A percentile compares a stretch with the other conserved stretches of the same genome.
Evolutionary conservation across 257 asterid species (phyloP).

Genomic region (Solanum acaule): DNA sequence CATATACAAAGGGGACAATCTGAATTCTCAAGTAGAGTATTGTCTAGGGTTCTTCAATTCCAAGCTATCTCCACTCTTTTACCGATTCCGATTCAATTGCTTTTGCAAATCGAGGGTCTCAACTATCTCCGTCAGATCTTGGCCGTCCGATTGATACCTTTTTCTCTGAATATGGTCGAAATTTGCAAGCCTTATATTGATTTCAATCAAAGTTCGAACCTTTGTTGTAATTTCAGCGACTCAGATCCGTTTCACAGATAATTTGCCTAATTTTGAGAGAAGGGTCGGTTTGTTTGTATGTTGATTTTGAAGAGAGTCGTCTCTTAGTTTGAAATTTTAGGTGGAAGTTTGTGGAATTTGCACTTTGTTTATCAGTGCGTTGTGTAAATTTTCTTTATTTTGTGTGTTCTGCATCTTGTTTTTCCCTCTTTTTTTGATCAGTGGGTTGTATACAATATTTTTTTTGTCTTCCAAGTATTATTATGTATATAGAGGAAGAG

Average conservation of each 20-base stretch:
- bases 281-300: neutral
- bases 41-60: neutral
- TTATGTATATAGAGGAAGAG: constrained; percentile 44
- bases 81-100: neutral
- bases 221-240: neutral
- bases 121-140: neutral
- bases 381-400: neutral
- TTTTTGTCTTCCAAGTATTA: neutral
- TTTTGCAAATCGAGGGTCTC: neutral
- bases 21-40: neutral
- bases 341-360: neutral
- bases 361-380: neutral
- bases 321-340: neutral
- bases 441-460: neutral
- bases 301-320: neutral
- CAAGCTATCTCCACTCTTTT: neutral
- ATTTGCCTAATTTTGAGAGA: neutral
- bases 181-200: neutral
- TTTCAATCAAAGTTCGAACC: neutral
- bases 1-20: neutral
- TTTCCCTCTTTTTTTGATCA: neutral
- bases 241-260: neutral
- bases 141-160: neutral
- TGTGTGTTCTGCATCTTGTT: neutral
- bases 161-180: neutral